Base-by-base conservation (phyloP, 805 yeast species). In the Metschnikowia reukaufii region DNA sequence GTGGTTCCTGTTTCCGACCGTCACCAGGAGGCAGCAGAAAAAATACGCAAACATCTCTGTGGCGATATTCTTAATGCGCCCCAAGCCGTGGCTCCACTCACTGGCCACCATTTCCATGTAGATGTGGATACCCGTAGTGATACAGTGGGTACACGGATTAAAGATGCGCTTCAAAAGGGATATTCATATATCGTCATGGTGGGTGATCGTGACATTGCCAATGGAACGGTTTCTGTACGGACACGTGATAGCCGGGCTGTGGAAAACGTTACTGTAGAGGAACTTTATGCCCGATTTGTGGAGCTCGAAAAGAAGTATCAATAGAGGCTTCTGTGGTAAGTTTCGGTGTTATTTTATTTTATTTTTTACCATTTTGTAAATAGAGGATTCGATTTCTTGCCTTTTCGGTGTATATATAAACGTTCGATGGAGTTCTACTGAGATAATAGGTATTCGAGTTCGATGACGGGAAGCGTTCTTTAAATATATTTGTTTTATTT, bases 181-280 rank as follows among this genome's bases (percentile, higher is more conserved):
- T 90, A 86, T 62, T 84, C 86, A 7, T 94, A 80, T 59, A 78
- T 92, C 38, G 70, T 89, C n/a, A 79, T 91, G 66, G 77, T 94
- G 34, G 99, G 99, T 21, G 96, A 90, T 55, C 80, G 81, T 54
- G 99, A 94, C 64, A 70, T 86, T 6, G 79, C 75, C 40, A 65
- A 66, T 31, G 79, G 79, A 0, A 77, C 78, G 1, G 68, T 83
- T 15, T 82, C 95, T 1, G 75, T 92, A 8, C 77, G 96, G 60
- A 63, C 80, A 6, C 69, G 86, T 31, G 77, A 71, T 25, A 72
- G 70, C 45, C 72, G 82, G 44, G 74, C 61, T 48, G 64, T 81
- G 6, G 64, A 62, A 19, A 68, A 70, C 25, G 40, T 82, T 61
- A 66, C 77, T 0, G 60, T 72, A 1, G 79, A 77, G 6, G 84